Conservation (phyloP, 495 filamentous ascomycete genomes). For the Aspergillus incahuasiensis region DNA sequence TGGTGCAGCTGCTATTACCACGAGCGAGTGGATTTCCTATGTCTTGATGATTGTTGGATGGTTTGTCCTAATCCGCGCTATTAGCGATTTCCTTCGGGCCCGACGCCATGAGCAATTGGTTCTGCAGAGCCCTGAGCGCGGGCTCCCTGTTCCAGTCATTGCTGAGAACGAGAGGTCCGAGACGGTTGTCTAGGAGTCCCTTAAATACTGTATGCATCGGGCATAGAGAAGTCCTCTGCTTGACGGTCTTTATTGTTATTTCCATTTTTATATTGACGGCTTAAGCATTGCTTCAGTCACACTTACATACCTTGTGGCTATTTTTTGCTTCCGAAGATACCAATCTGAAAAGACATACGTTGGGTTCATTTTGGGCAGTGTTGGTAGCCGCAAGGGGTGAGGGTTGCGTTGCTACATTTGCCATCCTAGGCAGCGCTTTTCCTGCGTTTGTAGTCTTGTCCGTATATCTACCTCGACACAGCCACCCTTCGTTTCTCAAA, state of each 20-base stretch:
- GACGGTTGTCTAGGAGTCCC: slow-evolving; percentile 64
- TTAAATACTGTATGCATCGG: slow-evolving; percentile 6
- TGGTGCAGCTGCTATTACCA: slow-evolving; percentile 49
- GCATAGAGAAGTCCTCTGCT: slow-evolving; percentile 11
- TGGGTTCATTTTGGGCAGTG: not conserved
- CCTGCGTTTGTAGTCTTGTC: not conserved
- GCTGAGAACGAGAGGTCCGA: slow-evolving; percentile 82
- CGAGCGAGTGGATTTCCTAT: slow-evolving; percentile 88
- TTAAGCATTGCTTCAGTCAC: slow-evolving; percentile 9
- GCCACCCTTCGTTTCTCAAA: slow-evolving; percentile 1
- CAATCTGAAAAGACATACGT: slow-evolving; percentile 27
- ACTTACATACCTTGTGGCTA: slow-evolving; percentile 10
- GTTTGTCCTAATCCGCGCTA: slow-evolving; percentile 90
- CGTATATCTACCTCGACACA: not conserved
- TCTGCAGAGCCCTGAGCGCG: slow-evolving; percentile 87
- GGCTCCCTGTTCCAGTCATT: slow-evolving; percentile 79
- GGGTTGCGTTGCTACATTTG: not conserved
- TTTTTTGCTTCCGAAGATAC: slow-evolving; percentile 29
- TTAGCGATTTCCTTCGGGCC: slow-evolving; percentile 83
- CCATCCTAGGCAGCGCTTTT: slow-evolving; percentile 20
- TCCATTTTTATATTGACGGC: slow-evolving; percentile 10
- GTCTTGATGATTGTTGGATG: slow-evolving; percentile 94
- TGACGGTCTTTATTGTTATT: slow-evolving; percentile 11
- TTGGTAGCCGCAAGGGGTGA: not conserved
- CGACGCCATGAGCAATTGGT: slow-evolving; percentile 89